phyloP scores from a whole-genome alignment of 768 basidiomycete genomes.

The Panaeolus cyanescens region DNA sequence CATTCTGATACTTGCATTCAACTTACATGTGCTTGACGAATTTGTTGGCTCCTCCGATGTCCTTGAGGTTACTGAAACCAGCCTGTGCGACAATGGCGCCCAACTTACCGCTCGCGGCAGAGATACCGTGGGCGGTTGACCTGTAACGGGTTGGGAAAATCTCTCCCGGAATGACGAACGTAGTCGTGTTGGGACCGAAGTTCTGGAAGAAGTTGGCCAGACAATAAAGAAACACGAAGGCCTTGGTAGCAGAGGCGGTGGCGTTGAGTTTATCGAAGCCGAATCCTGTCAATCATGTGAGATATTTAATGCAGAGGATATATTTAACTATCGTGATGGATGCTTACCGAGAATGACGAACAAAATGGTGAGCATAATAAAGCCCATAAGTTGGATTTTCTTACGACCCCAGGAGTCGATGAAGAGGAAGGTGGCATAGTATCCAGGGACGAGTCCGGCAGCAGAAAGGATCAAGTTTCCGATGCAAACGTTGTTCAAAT shows the following conservation, averaged over 20 bases:
- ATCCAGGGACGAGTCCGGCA: constrained; percentile 83
- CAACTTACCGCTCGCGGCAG: constrained; percentile 80
- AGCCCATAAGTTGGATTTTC: constrained; percentile 81
- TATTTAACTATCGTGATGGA: too few species aligned
- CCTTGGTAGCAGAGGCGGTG: constrained; percentile 43
- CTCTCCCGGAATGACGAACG: constrained; percentile 82
- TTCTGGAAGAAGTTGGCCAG: constrained; percentile 92
- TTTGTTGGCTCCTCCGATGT: constrained; percentile 64
- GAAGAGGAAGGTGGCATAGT: constrained; percentile 64
- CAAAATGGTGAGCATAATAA: constrained; percentile 62
- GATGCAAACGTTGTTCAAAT: constrained; percentile 63
- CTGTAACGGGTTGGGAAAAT: constrained; percentile 88
- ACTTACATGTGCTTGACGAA: constrained; percentile 74
- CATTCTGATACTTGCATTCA: background rate
- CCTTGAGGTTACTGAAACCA: constrained; percentile 66
- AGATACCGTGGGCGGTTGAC: constrained; percentile 83
- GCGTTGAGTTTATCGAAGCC: constrained; percentile 59
- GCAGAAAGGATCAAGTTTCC: constrained; percentile 78
- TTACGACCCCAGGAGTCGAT: constrained; percentile 83
- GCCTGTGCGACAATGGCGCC: constrained; percentile 84
- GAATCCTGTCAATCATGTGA: constrained; percentile 49
- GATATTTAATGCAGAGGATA: background rate
- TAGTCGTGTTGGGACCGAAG: constrained; percentile 82
- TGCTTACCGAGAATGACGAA: constrained; percentile 70
- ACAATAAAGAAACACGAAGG: constrained; percentile 83